Evolutionary conservation across 1,139 yeast species (phyloP).

Genomic region (Chernovozyma aurita): DNA sequence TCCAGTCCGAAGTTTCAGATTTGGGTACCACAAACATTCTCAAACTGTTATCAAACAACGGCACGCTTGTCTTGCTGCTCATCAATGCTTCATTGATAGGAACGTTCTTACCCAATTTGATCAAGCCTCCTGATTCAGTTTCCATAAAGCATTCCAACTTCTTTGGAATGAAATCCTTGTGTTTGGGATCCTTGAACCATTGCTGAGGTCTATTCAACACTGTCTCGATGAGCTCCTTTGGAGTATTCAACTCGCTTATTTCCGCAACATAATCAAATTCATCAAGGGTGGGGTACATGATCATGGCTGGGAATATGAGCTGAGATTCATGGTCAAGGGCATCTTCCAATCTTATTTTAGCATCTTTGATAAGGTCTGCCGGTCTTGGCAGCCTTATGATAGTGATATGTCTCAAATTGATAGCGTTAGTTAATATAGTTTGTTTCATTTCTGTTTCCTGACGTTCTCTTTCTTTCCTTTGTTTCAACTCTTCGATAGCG

Average conservation of each 20-base stretch:
- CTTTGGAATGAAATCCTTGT: slow-evolving; percentile 49
- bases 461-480: slow-evolving; percentile 29
- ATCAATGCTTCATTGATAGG: slow-evolving; percentile 61
- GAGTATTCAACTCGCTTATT: slow-evolving; percentile 65
- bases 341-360: slow-evolving; percentile 58
- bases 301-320: slow-evolving; percentile 71
- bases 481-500: slow-evolving; percentile 27
- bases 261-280: slow-evolving; percentile 81
- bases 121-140: slow-evolving; percentile 77
- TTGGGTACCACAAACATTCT: slow-evolving; percentile 81
- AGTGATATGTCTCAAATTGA: slow-evolving; percentile 50
- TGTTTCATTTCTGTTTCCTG: slow-evolving; percentile 27
- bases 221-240: slow-evolving; percentile 51
- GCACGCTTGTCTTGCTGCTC: slow-evolving; percentile 61
- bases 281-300: slow-evolving; percentile 78
- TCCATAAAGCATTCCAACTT: slow-evolving; percentile 76
- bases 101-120: slow-evolving; percentile 78
- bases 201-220: slow-evolving; percentile 62
- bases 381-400: slow-evolving; percentile 49
- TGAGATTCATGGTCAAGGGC: slow-evolving; percentile 73
- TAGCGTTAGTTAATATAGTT: slow-evolving; percentile 46
- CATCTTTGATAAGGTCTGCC: slow-evolving; percentile 43
- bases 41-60: slow-evolving; percentile 72
- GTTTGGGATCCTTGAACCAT: slow-evolving; percentile 68
- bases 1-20: slow-evolving; percentile 59